Conservation (phyloP, 2,329 filamentous ascomycete genomes). For the Orbilia ellipsospora region DNA sequence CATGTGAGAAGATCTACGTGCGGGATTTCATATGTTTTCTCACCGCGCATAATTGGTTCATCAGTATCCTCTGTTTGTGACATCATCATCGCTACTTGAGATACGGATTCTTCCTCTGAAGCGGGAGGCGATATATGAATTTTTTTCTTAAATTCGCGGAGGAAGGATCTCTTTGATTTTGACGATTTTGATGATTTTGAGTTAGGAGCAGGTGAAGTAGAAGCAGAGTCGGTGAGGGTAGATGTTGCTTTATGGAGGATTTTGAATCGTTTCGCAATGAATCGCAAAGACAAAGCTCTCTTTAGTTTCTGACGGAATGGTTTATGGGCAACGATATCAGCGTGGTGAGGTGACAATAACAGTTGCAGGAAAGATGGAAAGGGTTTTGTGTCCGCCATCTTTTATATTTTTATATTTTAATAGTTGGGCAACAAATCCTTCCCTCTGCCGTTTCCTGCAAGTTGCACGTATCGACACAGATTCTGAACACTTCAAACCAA, state of each 20-base stretch:
- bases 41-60: constrained; percentile 40
- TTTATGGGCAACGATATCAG: constrained; percentile 7
- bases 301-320: constrained; percentile 12
- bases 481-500: no score
- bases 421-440: no score
- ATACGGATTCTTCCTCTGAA: no score
- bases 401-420: no score
- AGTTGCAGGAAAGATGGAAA: background rate
- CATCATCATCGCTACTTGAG: constrained; percentile 2
- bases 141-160: background rate
- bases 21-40: constrained; percentile 56
- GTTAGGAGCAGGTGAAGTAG: no score
- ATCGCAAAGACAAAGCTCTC: background rate
- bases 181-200: no score
- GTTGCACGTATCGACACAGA: no score
- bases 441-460: no score
- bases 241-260: no score
- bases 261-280: no score
- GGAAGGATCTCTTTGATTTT: no score
- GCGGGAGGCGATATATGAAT: background rate
- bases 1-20: constrained; percentile 67
- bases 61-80: constrained; percentile 24
- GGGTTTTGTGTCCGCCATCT: background rate
- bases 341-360: background rate
- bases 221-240: no score